Conservation (phyloP, 345 rosid genomes). For the Salix koriyanagi region DNA sequence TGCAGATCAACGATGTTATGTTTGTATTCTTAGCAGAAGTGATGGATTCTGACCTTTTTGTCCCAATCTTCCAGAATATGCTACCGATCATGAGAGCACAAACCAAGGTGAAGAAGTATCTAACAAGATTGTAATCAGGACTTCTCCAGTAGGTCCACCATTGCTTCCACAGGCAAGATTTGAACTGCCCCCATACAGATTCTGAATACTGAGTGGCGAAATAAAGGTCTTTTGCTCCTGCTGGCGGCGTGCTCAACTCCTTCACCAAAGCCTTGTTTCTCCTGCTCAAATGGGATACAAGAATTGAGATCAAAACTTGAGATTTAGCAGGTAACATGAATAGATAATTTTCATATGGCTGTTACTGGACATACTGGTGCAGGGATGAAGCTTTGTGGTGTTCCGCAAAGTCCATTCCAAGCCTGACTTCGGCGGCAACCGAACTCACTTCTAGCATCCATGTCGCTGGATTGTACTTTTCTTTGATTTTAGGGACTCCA, state of each 20-base stretch:
- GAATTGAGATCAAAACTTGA: neutral
- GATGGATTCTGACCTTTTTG: conserved; percentile 23
- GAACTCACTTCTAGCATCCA: conserved; percentile 60
- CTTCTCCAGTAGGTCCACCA: conserved; percentile 61
- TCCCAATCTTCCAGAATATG: conserved; percentile 44
- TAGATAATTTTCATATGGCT: neutral
- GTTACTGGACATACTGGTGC: conserved; percentile 32
- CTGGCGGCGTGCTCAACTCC: conserved; percentile 38
- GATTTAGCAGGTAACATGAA: neutral
- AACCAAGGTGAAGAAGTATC: conserved; percentile 37
- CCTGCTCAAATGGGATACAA: conserved; percentile 18
- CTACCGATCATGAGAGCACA: conserved; percentile 40
- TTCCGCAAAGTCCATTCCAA: conserved; percentile 47
- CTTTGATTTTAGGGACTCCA: conserved; percentile 44
- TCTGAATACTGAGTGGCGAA: conserved; percentile 41
- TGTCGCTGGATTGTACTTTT: conserved; percentile 51
- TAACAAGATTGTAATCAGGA: conserved; percentile 43
- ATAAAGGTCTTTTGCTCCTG: conserved; percentile 40
- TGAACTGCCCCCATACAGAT: conserved; percentile 43
- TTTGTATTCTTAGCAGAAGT: neutral
- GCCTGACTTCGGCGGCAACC: conserved; percentile 33
- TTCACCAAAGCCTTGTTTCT: conserved; percentile 37
- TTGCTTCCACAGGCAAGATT: conserved; percentile 53
- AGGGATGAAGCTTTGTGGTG: conserved; percentile 33
- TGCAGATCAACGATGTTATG: neutral